Base-by-base conservation (phyloP, 441 rosid genomes). In the Erodium texanum region DNA sequence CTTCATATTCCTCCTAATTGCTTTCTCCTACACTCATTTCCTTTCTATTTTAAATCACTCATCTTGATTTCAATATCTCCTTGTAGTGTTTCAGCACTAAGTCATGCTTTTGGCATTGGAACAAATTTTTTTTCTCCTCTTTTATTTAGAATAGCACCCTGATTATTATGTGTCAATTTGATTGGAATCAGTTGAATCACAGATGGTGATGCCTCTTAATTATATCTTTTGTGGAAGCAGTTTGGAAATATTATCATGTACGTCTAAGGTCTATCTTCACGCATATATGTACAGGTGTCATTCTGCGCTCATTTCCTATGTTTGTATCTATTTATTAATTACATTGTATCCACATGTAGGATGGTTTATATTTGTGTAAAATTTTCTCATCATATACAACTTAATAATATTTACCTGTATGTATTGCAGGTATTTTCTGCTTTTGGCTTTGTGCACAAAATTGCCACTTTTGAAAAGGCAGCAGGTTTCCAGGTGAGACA, bases 391-490 rank as follows among this genome's bases (percentile, higher is more conserved):
- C 63, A 38, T 66, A 41, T 2, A 45, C 45, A 66, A 23, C 68
- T 29, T 64, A 36, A 45, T 73, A 59, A 67, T 79, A 65, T 72
- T 62, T 66, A 61, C 67, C 67, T 69, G 23, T 32, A 52, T 58
- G 73, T 67, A 69, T 83, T 82, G 71, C 84, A 92, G 99, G 99
- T 95, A 12, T 95, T 95, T 81, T 92, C 99, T 75, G 98, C 98
- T 66, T 95, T 89, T 86, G 99, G 99, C 34, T 95, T 86, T 70
- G 99, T 95, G 52, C 97, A 95, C 86, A 95, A 92, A 82, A 95
- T 95, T 76, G 98, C 98, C 27, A 95, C 98, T 43, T 95, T 95
- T 70, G 98, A 95, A 78, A 95, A 95, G 78, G 98, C 98, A 70
- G 93, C 98, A 66, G 98, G 99, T 67, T 95, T 95, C 79, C 97